These are phyloP conservation scores for Rhodotorula babjevae DNA, from an alignment of 768 basidiomycete genomes.

Conservation along the genomic window DNA sequence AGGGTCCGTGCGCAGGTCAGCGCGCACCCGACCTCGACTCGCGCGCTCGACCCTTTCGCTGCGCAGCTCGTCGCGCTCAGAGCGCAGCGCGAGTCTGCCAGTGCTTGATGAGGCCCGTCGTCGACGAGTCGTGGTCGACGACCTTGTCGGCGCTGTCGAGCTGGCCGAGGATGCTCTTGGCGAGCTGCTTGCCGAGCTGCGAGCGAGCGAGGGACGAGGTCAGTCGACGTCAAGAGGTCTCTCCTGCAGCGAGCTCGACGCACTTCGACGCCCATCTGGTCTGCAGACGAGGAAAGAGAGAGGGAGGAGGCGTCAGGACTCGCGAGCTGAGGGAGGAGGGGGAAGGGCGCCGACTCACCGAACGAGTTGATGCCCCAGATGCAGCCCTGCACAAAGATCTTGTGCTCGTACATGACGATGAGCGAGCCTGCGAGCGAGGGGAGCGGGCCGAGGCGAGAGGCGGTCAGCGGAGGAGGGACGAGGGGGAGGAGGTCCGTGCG, in stretches of 20 bases:
- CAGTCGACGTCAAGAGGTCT: too few relatives aligned
- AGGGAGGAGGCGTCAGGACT: background rate
- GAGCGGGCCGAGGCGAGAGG: background rate
- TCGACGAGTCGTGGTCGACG: slow-evolving; percentile 93
- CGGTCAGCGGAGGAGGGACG: slow-evolving; percentile 19
- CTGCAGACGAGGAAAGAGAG: slow-evolving; percentile 48
- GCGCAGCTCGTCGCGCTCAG: too few relatives aligned
- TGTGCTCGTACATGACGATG: slow-evolving; percentile 93
- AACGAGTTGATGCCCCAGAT: slow-evolving; percentile 99
- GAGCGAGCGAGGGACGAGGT: background rate
- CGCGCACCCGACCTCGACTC: too few relatives aligned
- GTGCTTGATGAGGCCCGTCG: slow-evolving; percentile 92
- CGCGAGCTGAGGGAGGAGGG: background rate
- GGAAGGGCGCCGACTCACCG: slow-evolving; percentile 52
- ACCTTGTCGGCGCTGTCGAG: slow-evolving; percentile 59
- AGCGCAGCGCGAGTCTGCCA: slow-evolving; percentile 45
- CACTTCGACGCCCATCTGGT: slow-evolving; percentile 97
- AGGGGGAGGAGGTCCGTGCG: too few relatives aligned
- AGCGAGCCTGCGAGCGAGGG: slow-evolving; percentile 56
- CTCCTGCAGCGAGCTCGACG: too few relatives aligned
- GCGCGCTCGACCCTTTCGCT: too few relatives aligned
- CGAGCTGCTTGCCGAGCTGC: slow-evolving; percentile 58
- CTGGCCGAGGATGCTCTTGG: slow-evolving; percentile 89
- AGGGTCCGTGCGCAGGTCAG: too few relatives aligned
- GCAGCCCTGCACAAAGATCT: slow-evolving; percentile 95